These are phyloP conservation scores for Phaeolepiota aurea DNA, from an alignment of 768 basidiomycete species.

Conservation along the genomic window DNA sequence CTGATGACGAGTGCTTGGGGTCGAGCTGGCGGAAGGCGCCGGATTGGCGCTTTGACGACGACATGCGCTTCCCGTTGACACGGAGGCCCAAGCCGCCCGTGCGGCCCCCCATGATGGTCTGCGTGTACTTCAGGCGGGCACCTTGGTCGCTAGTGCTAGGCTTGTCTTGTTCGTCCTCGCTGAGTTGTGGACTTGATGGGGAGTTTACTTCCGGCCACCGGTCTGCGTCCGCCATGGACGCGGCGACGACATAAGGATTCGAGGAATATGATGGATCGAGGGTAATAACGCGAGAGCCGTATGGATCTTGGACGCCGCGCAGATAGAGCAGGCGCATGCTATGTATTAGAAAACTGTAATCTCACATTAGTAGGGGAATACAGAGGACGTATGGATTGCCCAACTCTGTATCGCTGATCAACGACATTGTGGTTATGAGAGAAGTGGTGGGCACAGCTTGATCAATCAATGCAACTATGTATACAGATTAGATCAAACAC, in stretches of 20 bases:
- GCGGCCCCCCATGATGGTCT: constrained; percentile 79
- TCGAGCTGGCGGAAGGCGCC: constrained; percentile 23
- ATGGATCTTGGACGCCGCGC: constrained; percentile 83
- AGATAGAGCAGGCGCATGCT: constrained; percentile 79
- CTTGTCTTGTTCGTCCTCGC: constrained; percentile 57
- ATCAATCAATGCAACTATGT: no score
- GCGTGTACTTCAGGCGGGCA: constrained; percentile 68
- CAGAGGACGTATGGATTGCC: constrained; percentile 8
- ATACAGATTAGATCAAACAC: no score
- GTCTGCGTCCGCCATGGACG: constrained; percentile 69
- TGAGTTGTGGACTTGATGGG: constrained; percentile 64
- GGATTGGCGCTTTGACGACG: constrained; percentile 43
- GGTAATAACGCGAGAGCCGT: constrained; percentile 74
- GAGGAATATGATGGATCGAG: constrained; percentile 68
- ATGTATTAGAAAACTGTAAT: constrained; percentile 63
- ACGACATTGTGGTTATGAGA: constrained; percentile 47
- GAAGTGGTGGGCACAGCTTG: no score
- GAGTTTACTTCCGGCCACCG: constrained; percentile 80
- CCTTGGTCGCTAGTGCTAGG: constrained; percentile 41
- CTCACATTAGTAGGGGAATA: neutral
- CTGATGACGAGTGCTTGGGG: constrained; percentile 26
- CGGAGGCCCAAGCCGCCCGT: constrained; percentile 72
- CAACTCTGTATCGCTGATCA: constrained; percentile 58
- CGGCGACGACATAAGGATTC: constrained; percentile 78
- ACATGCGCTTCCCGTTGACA: constrained; percentile 55